Evolutionary conservation across 2,329 filamentous ascomycete species (phyloP).

Genomic region (Ophiostoma montium): DNA sequence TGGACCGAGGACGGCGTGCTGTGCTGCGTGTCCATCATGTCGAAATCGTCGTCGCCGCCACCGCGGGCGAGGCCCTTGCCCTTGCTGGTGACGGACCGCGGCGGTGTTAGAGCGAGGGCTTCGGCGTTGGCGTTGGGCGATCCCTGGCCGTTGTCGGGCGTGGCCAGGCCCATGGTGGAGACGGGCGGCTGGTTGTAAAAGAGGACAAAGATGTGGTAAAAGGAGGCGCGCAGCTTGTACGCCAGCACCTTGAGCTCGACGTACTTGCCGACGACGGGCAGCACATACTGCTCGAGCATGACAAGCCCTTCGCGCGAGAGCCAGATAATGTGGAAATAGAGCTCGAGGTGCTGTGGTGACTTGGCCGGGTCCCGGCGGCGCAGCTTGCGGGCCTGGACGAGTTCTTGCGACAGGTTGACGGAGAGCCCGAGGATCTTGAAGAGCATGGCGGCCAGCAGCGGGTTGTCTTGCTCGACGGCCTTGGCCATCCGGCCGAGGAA

Average conservation of each 20-base stretch:
- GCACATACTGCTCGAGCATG: constrained; percentile 74
- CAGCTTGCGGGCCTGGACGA: constrained; percentile 70
- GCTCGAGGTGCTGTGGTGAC: constrained; percentile 60
- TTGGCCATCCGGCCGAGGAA: constrained; percentile 82
- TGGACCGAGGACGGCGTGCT: constrained; percentile 30
- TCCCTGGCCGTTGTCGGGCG: constrained; percentile 27
- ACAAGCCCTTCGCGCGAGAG: constrained; percentile 81
- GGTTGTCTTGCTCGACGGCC: constrained; percentile 62
- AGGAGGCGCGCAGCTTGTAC: constrained; percentile 83
- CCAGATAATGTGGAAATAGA: constrained; percentile 87
- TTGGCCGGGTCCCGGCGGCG: constrained; percentile 68
- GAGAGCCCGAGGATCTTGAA: constrained; percentile 88
- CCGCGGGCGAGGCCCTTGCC: constrained; percentile 34
- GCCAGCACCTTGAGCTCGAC: constrained; percentile 78
- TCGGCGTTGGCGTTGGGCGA: constrained; percentile 18
- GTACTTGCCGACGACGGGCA: constrained; percentile 69
- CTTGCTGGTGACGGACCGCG: constrained; percentile 24
- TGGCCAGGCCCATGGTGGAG: constrained; percentile 42
- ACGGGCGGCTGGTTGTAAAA: constrained; percentile 86
- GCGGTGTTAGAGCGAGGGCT: constrained; percentile 18
- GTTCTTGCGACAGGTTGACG: constrained; percentile 70
- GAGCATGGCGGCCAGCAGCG: constrained; percentile 65
- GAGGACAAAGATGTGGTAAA: constrained; percentile 92
- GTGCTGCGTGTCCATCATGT: constrained; percentile 21
- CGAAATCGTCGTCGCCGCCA: constrained; percentile 20